Percentiles rank a stretch among this genome's conserved stretches.
These are phyloP conservation scores for Linum tenue DNA, from an alignment of 345 rosid genomes.

Conservation along the genomic window DNA sequence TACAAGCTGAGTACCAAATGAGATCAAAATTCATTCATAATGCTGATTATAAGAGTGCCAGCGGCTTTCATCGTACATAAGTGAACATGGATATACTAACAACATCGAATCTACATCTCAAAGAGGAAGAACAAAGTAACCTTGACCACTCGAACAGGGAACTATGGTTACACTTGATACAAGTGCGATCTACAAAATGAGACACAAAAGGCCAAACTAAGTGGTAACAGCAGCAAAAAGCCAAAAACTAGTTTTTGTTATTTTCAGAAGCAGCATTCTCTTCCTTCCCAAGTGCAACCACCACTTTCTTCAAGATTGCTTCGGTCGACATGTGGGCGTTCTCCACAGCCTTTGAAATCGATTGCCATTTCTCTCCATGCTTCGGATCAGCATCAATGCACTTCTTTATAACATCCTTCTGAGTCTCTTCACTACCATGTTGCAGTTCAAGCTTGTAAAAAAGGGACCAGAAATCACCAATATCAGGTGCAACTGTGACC, in stretches of 20 bases:
- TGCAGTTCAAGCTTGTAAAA: constrained; percentile 86
- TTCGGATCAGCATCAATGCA: constrained; percentile 74
- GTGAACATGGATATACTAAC: no score
- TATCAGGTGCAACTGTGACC: constrained; percentile 70
- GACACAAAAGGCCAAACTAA: no score
- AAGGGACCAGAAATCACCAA: constrained; percentile 86
- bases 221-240: neutral
- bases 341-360: constrained; percentile 73
- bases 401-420: constrained; percentile 66
- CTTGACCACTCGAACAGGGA: no score
- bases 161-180: no score
- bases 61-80: neutral
- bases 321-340: constrained; percentile 79
- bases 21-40: neutral
- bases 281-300: constrained; percentile 64
- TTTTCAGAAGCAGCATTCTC: constrained; percentile 51
- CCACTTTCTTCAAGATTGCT: constrained; percentile 68
- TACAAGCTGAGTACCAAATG: neutral
- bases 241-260: constrained; percentile 28
- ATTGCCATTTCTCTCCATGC: constrained; percentile 90
- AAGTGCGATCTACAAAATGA: no score
- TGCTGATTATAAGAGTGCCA: neutral
- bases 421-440: constrained; percentile 68
- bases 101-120: no score
- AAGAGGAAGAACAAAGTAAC: no score